Conservation (phyloP, 768 basidiomycete species). For the Epithele typhae region DNA sequence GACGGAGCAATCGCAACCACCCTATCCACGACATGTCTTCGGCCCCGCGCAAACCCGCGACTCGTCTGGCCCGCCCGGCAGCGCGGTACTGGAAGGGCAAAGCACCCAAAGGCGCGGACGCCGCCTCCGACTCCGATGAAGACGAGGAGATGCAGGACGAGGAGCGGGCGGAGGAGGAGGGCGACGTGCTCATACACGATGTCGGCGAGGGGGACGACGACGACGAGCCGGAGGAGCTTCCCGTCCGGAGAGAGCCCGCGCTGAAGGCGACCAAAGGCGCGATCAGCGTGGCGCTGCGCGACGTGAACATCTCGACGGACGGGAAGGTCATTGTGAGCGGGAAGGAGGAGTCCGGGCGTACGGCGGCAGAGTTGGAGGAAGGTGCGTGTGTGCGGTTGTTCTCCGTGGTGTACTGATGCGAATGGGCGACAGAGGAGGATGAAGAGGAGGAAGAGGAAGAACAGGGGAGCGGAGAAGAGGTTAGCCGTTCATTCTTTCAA, state of each 20-base stretch:
- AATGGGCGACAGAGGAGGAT: too few relatives aligned
- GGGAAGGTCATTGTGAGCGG: constrained; percentile 81
- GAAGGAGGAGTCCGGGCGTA: constrained; percentile 73
- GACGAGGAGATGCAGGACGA: constrained; percentile 58
- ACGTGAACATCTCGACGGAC: constrained; percentile 76
- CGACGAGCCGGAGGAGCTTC: constrained; percentile 32
- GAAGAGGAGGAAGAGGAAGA: constrained; percentile 43
- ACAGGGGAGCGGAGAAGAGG: constrained; percentile 36
- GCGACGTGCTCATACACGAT: constrained; percentile 58
- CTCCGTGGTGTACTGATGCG: too few relatives aligned
- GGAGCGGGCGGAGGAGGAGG: constrained; percentile 39
- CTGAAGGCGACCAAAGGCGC: constrained; percentile 36
- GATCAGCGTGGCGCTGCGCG: constrained; percentile 72
- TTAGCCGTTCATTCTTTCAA: constrained; percentile 33
- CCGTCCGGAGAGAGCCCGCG: constrained; percentile 21
- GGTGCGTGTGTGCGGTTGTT: constrained; percentile 5
- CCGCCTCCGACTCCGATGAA: constrained; percentile 62
- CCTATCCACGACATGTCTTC: constrained; percentile 8
- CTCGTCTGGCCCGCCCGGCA: constrained; percentile 73
- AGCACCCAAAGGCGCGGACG: constrained; percentile 69
- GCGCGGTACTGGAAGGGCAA: constrained; percentile 91
- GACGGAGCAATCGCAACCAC: not conserved
- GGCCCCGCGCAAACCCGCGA: constrained; percentile 58
- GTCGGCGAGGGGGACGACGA: constrained; percentile 39
- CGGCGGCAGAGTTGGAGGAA: constrained; percentile 32